A percentile compares a stretch with the other conserved stretches of the same genome.
Evolutionary conservation across 164 flowering plant species (phyloP).

Genomic region (Buxus sempervirens): DNA sequence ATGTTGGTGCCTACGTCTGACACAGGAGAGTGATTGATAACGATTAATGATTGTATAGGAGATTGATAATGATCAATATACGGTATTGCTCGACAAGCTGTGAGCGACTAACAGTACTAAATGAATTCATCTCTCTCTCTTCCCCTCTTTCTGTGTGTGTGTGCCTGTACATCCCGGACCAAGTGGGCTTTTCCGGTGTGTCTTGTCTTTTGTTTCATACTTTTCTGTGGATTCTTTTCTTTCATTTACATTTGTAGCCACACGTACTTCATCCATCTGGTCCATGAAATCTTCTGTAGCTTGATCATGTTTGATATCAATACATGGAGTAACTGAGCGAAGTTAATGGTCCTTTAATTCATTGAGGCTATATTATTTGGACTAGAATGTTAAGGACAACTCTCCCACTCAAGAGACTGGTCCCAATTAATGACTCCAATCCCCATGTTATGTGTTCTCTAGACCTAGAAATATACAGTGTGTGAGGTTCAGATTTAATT

Average conservation of each 20-base stretch:
- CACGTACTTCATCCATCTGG: background rate
- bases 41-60: constrained; percentile 28
- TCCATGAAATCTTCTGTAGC: too few relatives aligned
- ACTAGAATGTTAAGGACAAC: too few relatives aligned
- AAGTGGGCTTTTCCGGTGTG: constrained; percentile 23
- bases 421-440: too few relatives aligned
- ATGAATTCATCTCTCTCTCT: constrained; percentile 6
- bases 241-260: constrained; percentile 2
- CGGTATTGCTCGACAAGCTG: constrained; percentile 55
- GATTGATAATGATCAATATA: constrained; percentile 22
- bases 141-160: constrained; percentile 15
- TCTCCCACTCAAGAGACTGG: too few relatives aligned
- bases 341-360: too few relatives aligned
- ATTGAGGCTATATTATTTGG: too few relatives aligned
- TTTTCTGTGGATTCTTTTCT: background rate
- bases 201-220: constrained; percentile 32
- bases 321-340: too few relatives aligned
- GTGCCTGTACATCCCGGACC: constrained; percentile 8
- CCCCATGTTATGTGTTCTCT: too few relatives aligned
- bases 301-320: too few relatives aligned
- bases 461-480: too few relatives aligned
- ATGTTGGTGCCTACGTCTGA: constrained; percentile 43
- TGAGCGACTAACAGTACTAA: constrained; percentile 33
- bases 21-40: constrained; percentile 30
- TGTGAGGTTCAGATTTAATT: background rate